phyloP scores from a whole-genome alignment of 75 land plant genomes.

The Selaginella moellendorffii region DNA sequence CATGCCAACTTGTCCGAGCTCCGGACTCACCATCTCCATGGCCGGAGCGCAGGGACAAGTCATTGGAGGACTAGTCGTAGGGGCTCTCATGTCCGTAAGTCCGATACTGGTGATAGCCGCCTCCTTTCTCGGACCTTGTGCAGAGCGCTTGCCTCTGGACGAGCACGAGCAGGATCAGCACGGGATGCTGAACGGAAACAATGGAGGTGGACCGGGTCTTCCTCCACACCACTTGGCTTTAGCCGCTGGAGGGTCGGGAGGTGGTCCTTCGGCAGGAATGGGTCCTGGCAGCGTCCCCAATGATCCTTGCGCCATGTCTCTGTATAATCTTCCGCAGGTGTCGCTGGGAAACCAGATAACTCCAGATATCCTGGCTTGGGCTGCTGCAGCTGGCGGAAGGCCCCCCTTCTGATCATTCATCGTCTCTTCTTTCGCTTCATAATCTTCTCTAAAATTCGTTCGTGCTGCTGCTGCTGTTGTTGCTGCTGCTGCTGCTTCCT shows the following conservation, averaged over 20 bases:
- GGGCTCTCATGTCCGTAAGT: not conserved
- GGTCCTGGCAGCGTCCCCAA: not conserved
- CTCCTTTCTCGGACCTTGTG: not conserved
- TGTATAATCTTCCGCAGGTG: slow-evolving; percentile 1
- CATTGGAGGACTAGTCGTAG: not conserved
- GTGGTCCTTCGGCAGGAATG: no score
- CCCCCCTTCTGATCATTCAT: slow-evolving; percentile 9
- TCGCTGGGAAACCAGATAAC: not conserved
- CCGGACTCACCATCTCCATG: not conserved
- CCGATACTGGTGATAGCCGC: not conserved
- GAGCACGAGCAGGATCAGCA: not conserved
- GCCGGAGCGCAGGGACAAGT: not conserved
- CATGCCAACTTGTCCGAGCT: not conserved
- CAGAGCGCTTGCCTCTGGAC: not conserved
- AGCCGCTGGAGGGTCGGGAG: not conserved
- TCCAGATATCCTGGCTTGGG: slow-evolving; percentile 9
- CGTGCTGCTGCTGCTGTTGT: no score
- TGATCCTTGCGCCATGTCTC: slow-evolving; percentile 7
- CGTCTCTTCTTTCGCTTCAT: not conserved
- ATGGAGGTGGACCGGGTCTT: not conserved
- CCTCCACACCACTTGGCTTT: not conserved
- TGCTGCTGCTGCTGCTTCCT: no score
- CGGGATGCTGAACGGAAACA: not conserved
- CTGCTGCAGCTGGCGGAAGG: slow-evolving; percentile 2
- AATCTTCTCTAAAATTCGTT: not conserved